Conservation (phyloP, 345 rosid genomes). For the Corchorus capsularis region DNA sequence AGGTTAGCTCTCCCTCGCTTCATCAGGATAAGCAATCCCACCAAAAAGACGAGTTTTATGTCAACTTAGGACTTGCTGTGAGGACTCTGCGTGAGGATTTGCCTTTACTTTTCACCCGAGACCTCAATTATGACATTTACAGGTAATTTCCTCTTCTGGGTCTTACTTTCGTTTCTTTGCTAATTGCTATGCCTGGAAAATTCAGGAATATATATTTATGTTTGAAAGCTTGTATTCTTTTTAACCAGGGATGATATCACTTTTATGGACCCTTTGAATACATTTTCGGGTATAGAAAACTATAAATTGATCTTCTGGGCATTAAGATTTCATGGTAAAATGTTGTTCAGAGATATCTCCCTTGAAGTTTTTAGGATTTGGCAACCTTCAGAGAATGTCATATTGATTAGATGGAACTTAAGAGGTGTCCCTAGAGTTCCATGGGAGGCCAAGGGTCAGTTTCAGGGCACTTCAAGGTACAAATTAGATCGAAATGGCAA, state of each 20-base stretch:
- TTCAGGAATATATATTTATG: background rate
- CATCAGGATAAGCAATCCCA: conserved; percentile 34
- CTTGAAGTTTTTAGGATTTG: conserved; percentile 81
- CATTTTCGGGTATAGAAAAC: conserved; percentile 77
- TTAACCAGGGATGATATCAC: conserved; percentile 81
- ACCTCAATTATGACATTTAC: conserved; percentile 84
- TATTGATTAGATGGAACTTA: conserved; percentile 87
- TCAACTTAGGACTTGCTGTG: conserved; percentile 82
- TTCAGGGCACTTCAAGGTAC: conserved; percentile 90
- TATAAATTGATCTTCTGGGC: conserved; percentile 93
- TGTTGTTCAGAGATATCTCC: conserved; percentile 76
- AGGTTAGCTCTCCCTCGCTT: conserved; percentile 35
- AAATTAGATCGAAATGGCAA: conserved; percentile 84
- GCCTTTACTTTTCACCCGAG: conserved; percentile 71
- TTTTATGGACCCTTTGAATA: conserved; percentile 73
- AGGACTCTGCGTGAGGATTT: conserved; percentile 87
- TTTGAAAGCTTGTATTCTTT: background rate
- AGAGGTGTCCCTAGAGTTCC: conserved; percentile 92
- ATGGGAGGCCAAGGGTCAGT: conserved; percentile 93
- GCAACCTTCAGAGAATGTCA: conserved; percentile 97
- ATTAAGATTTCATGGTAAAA: conserved; percentile 81
- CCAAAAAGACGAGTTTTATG: conserved; percentile 63
- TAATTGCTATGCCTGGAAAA: too few relatives aligned
- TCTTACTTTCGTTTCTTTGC: background rate
- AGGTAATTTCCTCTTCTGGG: conserved; percentile 55